Evolutionary conservation across 768 basidiomycete genomes (phyloP), one percentile per base, ranked within the genome.

Genomic region (Serendipita vermifera): DNA sequence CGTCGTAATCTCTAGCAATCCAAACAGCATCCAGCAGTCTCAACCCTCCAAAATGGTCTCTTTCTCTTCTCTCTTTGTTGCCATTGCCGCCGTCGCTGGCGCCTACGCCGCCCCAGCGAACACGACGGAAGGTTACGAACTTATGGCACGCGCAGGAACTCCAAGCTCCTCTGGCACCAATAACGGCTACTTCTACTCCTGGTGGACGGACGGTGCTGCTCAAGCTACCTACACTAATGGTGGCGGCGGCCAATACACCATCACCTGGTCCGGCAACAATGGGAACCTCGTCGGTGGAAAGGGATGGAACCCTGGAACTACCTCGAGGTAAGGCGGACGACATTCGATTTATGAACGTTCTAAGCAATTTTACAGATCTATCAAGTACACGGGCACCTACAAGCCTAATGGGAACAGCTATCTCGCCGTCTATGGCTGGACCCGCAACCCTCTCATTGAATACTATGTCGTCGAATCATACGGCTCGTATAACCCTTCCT

Each of bases 381-480:
- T 75, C 59, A 64, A 38, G 38, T 74, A 70, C 67, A 70, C 58
- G 54, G 73, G 66, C 43, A 69, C 62, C 27, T 72, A 65, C 64
- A 60, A 62, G 22, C 70, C 71, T 20, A 66, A 67, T 58, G 73
- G 73, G 6, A 75, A 73, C 64, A 62, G 63, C 57, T 73, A 73
- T 63, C 68, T 75, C 27, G 68, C 73, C 43, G 66, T 76, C 55
- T 75, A 73, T 58, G 75, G 75, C 51, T 75, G 74, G 74, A 73
- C 72, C 4, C 66, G 65, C n/a, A 69, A 63, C 64, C 71, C 73
- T 1, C 72, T 75, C 61, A 64, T 75, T 61, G 74, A 76, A 58
- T 76, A 75, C 68, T 75, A 74, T 68, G 69, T 76, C 60, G 61
- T 69, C 56, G 75, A 76, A 46, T 67, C 64, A 15, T 74, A 63